Evolutionary conservation across 768 basidiomycete genomes (phyloP).

Genomic region (Panus rudis): DNA sequence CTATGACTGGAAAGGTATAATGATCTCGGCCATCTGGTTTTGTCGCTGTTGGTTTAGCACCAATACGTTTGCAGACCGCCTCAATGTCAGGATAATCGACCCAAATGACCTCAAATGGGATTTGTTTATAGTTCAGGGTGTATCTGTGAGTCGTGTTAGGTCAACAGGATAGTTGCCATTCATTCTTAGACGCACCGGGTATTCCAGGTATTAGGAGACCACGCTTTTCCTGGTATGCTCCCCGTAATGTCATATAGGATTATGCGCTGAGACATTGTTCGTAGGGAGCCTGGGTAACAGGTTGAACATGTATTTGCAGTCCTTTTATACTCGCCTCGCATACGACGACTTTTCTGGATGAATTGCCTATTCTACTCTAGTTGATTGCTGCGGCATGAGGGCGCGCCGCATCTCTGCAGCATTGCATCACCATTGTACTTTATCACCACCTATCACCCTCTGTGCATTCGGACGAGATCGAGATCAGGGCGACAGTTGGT

Average conservation of each 20-base stretch:
- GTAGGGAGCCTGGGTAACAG: no score
- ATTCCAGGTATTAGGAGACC: conserved; percentile 1
- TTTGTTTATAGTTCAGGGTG: conserved; percentile 30
- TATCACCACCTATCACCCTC: no score
- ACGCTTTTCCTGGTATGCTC: neutral
- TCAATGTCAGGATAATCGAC: conserved; percentile 42
- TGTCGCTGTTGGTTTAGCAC: conserved; percentile 26
- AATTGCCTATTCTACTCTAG: no score
- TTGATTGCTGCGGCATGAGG: no score
- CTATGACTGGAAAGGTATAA: conserved; percentile 16
- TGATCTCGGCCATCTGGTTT: conserved; percentile 3
- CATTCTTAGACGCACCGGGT: neutral
- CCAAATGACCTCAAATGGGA: conserved; percentile 37
- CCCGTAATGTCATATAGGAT: conserved; percentile 1
- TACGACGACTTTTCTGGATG: no score
- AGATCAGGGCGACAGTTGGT: no score
- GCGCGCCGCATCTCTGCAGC: no score
- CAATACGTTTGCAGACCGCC: conserved; percentile 22
- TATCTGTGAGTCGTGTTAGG: neutral
- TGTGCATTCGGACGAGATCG: no score
- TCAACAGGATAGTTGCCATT: neutral
- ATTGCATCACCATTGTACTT: no score
- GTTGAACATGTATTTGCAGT: no score
- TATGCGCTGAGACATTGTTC: neutral
- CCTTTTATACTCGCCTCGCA: no score